Evolutionary conservation across 176 grass and related monocot genomes (phyloP), one percentile per base, ranked within the genome.

Genomic region (Musa itinerans): DNA sequence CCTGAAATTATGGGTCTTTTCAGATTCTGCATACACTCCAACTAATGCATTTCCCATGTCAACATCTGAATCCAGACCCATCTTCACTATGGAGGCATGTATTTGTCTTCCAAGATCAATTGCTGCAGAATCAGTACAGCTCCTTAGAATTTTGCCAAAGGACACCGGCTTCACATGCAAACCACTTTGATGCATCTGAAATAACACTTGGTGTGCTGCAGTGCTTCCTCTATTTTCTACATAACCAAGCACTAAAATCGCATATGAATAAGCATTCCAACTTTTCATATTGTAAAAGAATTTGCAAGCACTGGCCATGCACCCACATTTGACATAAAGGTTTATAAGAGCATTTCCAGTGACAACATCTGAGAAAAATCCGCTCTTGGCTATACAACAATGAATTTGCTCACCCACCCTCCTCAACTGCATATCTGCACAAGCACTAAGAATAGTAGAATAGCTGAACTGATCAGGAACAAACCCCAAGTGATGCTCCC

Each of bases 51-150:
- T 81, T 72, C 85, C 58, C 15, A 89, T 89, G 26, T 93, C 85
- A 34, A 93, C 85, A 93, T 97, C 90, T 83, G 89, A 90, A 81
- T 93, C 79, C 82, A 93, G 73, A 68, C 93, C 93, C 83, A 87
- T 90, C 81, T 97, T 97, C 82, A 93, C 83, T 74, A 97, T 93
- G 62, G 88, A 93, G 72, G 83, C 84, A 83, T 97, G 93, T 54
- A 97, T 70, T 84, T 97, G 93, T 71, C 83, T 90, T 73, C 93
- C 89, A 77, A 92, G 82, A 88, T 89, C 74, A 89, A 93, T 79
- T 81, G 85, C 79, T 85, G 80, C 76, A 26, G 80, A 54, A 64
- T 92, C 89, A 83, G 80, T 78, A 89, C 92, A 96, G 2, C 93
- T 89, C 17, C 76, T 79, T 69, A 96, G 76, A 76, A 93, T 88